Base-by-base conservation (phyloP, 176 grass and related monocot genomes). In the Oryza coarctata region DNA sequence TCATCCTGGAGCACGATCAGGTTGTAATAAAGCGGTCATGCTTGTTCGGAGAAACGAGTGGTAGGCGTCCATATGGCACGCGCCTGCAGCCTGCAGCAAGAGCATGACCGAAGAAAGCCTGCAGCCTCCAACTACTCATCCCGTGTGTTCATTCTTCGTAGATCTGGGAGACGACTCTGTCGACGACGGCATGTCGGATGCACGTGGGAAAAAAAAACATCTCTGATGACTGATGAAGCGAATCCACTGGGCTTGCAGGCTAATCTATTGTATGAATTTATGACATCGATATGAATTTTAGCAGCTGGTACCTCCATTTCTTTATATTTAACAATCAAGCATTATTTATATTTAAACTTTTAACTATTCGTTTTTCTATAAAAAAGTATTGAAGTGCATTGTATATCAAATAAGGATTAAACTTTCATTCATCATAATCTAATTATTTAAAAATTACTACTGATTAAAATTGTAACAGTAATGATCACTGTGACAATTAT, bases 91-190 rank as follows among this genome's bases (percentile, higher is more conserved):
- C 4, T 52, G 15, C 57, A 17, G 47, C 31, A 70, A 41, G 62
- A 4, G 32, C 32, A 33, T 2, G 32, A 33, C 32, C 10, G 35
- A 31, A 60, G 43, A n/a, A n/a, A 55, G 13, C 35, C 13, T 18
- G 18, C 22, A 28, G 63, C 47, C 14, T n/a, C 39, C 79, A 65
- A 49, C 67, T 9, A 26, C 47, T 22, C 63, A 15, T 81, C 60
- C 12, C 75, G 23, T 20, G 20, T 25, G 22, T 45, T 81, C 34
- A 27, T 28, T n/a, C 26, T 73, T 28, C 36, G 12, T 38, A 44
- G 76, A 73, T 74, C 22, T 23, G 22, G 81, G 45, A 6, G 29
- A 79, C n/a, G 81, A 88, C 79, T 12, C 49, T 1, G 82, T 84
- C 76, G 74, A n/a, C 70, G 22, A 61, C 34, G 18, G 41, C 65